Evolutionary conservation across 805 yeast genomes (phyloP), one percentile per base, ranked within the genome.

Genomic region (Lachancea waltii): DNA sequence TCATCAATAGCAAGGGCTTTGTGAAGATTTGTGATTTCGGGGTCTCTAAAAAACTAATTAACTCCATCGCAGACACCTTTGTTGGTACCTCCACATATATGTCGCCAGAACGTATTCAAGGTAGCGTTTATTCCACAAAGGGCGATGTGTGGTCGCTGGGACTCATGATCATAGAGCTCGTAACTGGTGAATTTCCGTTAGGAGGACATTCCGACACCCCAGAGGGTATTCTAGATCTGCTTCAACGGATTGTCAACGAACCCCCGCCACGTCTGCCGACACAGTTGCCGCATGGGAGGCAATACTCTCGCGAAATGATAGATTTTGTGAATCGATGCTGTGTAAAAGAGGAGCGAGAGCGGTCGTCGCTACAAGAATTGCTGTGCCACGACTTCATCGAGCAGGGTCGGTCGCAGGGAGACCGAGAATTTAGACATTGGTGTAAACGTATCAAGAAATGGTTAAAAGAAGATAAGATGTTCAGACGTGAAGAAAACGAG

Each of bases 91-190:
- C 96, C 1, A 86, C 95, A 0, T 92, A 92, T 58, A 92, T 92
- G 94, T 84, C 95, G 1, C 99, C 99, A 0, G 99, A 92, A 53
- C 72, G 99, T 45, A 90, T 92, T 39, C 95, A 87, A 62, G 99
- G 99, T 14, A 85, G 85, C 30, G 80, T 81, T 7, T 92, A 92
- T 62, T 83, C 95, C 7, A 81, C 89, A n/a, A 87, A 89, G 49
- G 90, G 95, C 26, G 99, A 92, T 59, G 90, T 92, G 9, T 92
- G 99, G 99, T 86, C 97, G 0, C 65, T 89, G 48, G 99, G 98
- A 1, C 67, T 92, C 31, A 83, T 89, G 80, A 68, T 92, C 28
- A 77, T 85, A 35, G 97, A 92, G 59, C 67, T 92, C 36, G 90
- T 95, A 1, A 76, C 84, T 3, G 97, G 97, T 0, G 70, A 69